Evolutionary conservation across 805 yeast genomes (phyloP).

Genomic region (Ogataea trehalophila): DNA sequence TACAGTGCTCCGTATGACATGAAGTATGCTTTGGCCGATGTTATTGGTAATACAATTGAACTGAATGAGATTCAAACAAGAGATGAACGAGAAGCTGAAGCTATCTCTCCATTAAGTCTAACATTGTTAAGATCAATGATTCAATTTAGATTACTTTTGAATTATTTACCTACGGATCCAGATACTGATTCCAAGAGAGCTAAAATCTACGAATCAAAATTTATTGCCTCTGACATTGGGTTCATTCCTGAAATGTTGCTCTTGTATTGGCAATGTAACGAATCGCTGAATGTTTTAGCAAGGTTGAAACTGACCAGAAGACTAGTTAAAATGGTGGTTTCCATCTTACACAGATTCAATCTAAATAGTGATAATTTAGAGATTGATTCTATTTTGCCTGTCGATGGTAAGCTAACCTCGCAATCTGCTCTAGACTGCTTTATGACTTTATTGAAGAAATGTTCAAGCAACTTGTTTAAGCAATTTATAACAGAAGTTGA

Average conservation of each 20-base stretch:
- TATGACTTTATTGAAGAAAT: constrained; percentile 7
- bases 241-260: constrained; percentile 36
- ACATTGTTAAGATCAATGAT: constrained; percentile 38
- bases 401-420: neutral
- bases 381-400: constrained; percentile 17
- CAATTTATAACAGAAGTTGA: constrained; percentile 24
- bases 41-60: constrained; percentile 46
- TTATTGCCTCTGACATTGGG: constrained; percentile 29
- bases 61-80: constrained; percentile 59
- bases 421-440: constrained; percentile 6
- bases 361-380: constrained; percentile 14
- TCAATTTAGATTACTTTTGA: constrained; percentile 34
- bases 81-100: constrained; percentile 26
- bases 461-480: constrained; percentile 14
- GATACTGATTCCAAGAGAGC: constrained; percentile 8
- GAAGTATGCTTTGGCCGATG: constrained; percentile 17
- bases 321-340: constrained; percentile 14
- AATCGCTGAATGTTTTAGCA: constrained; percentile 35
- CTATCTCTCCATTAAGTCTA: constrained; percentile 17
- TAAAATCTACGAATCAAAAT: constrained; percentile 21
- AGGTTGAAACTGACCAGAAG: constrained; percentile 20
- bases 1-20: constrained; percentile 6
- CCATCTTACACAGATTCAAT: constrained; percentile 18
- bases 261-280: constrained; percentile 41
- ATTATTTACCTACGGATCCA: constrained; percentile 16